Conservation (phyloP, 768 basidiomycete genomes). For the Auriculariales sp. region DNA sequence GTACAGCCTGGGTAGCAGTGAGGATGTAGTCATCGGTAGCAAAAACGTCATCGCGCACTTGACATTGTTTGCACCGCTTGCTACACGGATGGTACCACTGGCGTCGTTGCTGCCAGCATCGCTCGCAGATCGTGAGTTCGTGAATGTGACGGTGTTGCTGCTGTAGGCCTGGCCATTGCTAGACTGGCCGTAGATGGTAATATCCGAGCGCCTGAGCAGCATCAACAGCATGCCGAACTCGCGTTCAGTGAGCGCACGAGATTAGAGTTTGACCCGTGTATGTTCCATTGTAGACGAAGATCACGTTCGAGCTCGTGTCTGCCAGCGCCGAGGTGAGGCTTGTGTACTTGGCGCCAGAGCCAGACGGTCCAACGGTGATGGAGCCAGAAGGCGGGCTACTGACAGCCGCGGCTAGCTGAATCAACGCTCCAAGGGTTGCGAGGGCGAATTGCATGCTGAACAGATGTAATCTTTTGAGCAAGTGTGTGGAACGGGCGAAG, state of each 20-base stretch:
- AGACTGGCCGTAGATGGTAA: neutral
- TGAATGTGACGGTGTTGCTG: neutral
- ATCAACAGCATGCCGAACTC: neutral
- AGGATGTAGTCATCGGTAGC: neutral
- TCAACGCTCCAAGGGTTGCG: too few species aligned
- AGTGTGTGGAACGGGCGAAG: too few species aligned
- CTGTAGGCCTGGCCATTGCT: neutral
- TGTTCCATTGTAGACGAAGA: neutral
- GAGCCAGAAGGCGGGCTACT: neutral
- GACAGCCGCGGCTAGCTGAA: too few species aligned
- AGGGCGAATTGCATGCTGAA: too few species aligned
- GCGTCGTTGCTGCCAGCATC: constrained; percentile 7
- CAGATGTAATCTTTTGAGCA: too few species aligned
- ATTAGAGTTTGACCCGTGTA: neutral
- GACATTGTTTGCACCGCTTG: constrained; percentile 5
- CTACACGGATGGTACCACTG: constrained; percentile 9
- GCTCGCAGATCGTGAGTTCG: constrained; percentile 14
- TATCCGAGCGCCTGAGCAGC: neutral
- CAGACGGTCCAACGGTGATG: neutral
- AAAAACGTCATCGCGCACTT: neutral
- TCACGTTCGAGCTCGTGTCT: neutral
- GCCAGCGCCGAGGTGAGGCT: neutral
- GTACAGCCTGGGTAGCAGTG: neutral
- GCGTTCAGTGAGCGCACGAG: neutral
- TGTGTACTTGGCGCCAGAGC: neutral